Evolutionary conservation across 352 stramenopile species (phyloP).

Genomic region (Globisporangium okanoganense): DNA sequence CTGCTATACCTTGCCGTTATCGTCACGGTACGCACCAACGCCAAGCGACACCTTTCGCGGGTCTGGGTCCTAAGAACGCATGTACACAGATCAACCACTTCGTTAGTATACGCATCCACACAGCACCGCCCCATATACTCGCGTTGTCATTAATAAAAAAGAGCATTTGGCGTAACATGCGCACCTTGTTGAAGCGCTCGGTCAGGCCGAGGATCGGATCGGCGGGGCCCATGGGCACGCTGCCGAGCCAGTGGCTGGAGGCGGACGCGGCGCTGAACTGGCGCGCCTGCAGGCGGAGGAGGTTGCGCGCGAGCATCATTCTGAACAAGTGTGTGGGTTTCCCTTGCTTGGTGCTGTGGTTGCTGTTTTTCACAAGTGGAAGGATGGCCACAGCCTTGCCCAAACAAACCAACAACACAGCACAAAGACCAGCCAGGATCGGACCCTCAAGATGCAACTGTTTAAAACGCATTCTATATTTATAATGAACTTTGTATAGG

Average conservation of each 20-base stretch:
- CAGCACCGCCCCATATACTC: neutral
- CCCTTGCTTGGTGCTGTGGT: slow-evolving; percentile 9
- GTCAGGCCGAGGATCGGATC: slow-evolving; percentile 97
- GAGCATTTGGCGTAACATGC: neutral
- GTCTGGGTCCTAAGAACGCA: slow-evolving; percentile 78
- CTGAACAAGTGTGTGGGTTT: neutral
- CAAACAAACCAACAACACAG: neutral
- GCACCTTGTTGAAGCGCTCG: slow-evolving; percentile 88
- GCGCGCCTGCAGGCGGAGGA: slow-evolving; percentile 32
- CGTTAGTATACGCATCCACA: slow-evolving; percentile 14
- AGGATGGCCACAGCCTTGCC: neutral
- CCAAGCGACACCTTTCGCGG: slow-evolving; percentile 95
- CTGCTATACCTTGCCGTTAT: slow-evolving; percentile 75
- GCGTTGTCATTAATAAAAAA: too few relatives aligned
- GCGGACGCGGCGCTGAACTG: slow-evolving; percentile 40
- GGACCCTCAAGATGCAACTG: neutral
- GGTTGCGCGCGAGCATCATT: slow-evolving; percentile 34
- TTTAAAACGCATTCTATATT: too few relatives aligned
- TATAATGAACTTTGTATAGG: too few relatives aligned
- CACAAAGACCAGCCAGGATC: neutral
- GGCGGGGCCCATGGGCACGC: slow-evolving; percentile 92
- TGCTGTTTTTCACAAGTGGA: slow-evolving; percentile 16
- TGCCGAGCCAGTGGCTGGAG: slow-evolving; percentile 59
- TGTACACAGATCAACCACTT: slow-evolving; percentile 30
- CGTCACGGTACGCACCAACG: slow-evolving; percentile 98